Evolutionary conservation across 495 filamentous ascomycete genomes (phyloP).

Genomic region (Oleoguttula mirabilis): DNA sequence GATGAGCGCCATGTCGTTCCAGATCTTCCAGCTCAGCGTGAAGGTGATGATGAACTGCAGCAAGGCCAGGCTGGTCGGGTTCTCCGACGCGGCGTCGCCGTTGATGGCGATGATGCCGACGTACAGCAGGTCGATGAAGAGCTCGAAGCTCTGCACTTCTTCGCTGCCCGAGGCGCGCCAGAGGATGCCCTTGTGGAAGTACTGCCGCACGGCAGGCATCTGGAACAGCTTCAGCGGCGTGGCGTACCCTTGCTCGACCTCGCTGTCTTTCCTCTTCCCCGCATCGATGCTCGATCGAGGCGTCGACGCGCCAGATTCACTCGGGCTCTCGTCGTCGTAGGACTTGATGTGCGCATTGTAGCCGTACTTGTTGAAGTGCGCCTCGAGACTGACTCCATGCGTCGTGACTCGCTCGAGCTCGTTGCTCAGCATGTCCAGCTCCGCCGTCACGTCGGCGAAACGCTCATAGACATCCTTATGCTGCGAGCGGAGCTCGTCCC

Average conservation of each 20-base stretch:
- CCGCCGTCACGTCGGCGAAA: slow-evolving; percentile 37
- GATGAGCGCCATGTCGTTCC: slow-evolving; percentile 41
- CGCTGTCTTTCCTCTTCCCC: slow-evolving; percentile 28
- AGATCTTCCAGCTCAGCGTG: slow-evolving; percentile 48
- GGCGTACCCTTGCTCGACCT: slow-evolving; percentile 33
- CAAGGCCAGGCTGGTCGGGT: slow-evolving; percentile 37
- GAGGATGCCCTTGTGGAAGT: slow-evolving; percentile 48
- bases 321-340: slow-evolving; percentile 23
- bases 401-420: slow-evolving; percentile 43
- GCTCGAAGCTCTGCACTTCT: slow-evolving; percentile 45
- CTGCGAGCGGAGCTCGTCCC: slow-evolving; percentile 32
- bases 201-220: slow-evolving; percentile 45
- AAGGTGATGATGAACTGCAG: slow-evolving; percentile 44
- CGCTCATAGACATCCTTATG: slow-evolving; percentile 39
- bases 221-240: slow-evolving; percentile 41
- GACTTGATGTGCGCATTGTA: slow-evolving; percentile 42
- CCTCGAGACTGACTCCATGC: slow-evolving; percentile 40
- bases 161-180: slow-evolving; percentile 43
- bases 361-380: slow-evolving; percentile 47
- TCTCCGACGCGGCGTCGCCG: slow-evolving; percentile 43
- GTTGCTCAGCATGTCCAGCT: slow-evolving; percentile 36
- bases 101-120: slow-evolving; percentile 51
- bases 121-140: slow-evolving; percentile 43
- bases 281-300: background rate
- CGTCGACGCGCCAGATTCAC: slow-evolving; percentile 3